Evolutionary conservation across 164 flowering plant genomes (phyloP), one percentile per base, ranked within the genome.

Genomic region (Piper longum): DNA sequence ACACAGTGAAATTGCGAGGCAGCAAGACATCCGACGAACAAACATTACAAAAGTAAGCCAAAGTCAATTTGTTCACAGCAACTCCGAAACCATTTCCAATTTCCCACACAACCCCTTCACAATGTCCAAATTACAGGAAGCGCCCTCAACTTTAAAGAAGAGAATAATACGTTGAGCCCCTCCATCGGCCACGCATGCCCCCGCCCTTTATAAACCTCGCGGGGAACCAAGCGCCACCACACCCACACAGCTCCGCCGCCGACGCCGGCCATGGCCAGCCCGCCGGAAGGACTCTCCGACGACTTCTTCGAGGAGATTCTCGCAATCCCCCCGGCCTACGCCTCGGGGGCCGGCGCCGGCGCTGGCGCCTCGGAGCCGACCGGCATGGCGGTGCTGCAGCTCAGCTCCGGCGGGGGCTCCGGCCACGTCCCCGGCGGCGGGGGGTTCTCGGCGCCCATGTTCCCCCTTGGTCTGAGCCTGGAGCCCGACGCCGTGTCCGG

Each of bases 261-360:
- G 61, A 16, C 39, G 54, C 17, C 54, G 17, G 64, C 62, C 62
- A 89, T 83, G 92, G 84, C 93, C 3, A 83, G 85, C 69, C 82
- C 78, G 12, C 67, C 79, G n/a, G 89, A 83, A 39, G 72, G 81
- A 18, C 69, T 87, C 0, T 48, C 76, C 12, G 98, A 88, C 68
- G 98, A 91, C 60, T 91, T 91, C 75, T 66, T 91, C 45, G 91
- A 86, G 67, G 93, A 88, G 73, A 81, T 91, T 62, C 81, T 91
- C 44, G 82, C 88, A 13, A 74, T 83, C 61, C 90, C 84, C 3
- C 3, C 78, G 1, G 73, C 70, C 58, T 63, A 81, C 75, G 65
- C 78, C 4, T 81, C 76, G 43, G 65, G 61, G 26, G 83, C 78
- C 43, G 77, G 74, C 73, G 62, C 77, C 39, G 81, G 71, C 36